Conservation (phyloP, 2,329 filamentous ascomycete species). For the Nigrospora osmanthi region DNA sequence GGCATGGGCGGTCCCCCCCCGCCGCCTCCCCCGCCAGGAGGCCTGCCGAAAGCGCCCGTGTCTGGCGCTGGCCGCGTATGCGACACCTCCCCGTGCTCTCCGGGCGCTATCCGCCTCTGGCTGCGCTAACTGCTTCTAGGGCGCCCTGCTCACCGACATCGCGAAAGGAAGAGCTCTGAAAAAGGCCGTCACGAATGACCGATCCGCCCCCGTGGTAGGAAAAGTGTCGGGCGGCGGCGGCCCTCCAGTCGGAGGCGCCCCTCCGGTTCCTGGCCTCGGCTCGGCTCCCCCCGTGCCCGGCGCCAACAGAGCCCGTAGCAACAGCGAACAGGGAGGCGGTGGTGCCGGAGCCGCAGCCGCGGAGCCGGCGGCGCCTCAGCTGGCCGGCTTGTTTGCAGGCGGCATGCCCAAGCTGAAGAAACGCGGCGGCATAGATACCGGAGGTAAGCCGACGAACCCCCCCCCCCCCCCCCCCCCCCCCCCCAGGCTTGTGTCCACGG, state of each 20-base stretch:
- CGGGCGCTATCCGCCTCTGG: background rate
- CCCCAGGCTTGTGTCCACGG: background rate
- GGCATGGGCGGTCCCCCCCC: slow-evolving; percentile 53
- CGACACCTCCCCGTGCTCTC: background rate
- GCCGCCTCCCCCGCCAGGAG: slow-evolving; percentile 55
- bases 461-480: too few relatives aligned
- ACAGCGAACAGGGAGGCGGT: slow-evolving; percentile 63
- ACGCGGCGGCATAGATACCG: slow-evolving; percentile 70
- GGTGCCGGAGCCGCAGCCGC: slow-evolving; percentile 30
- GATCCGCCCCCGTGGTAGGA: slow-evolving; percentile 69
- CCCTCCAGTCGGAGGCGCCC: slow-evolving; percentile 59
- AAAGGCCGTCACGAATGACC: slow-evolving; percentile 86
- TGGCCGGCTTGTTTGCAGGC: slow-evolving; percentile 82
- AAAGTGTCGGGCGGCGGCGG: slow-evolving; percentile 47
- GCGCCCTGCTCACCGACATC: slow-evolving; percentile 82
- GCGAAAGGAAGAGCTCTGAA: slow-evolving; percentile 71
- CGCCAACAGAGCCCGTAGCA: slow-evolving; percentile 64
- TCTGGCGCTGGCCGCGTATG: background rate
- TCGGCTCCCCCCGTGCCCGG: slow-evolving; percentile 65
- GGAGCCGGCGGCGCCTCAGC: slow-evolving; percentile 62
- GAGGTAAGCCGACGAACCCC: slow-evolving; percentile 32
- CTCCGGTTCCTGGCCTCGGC: slow-evolving; percentile 66
- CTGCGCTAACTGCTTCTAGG: slow-evolving; percentile 41
- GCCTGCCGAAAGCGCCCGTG: background rate
- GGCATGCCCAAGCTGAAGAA: slow-evolving; percentile 95